Conservation (phyloP, 495 filamentous ascomycete species). For the Penicillium fimorum region DNA sequence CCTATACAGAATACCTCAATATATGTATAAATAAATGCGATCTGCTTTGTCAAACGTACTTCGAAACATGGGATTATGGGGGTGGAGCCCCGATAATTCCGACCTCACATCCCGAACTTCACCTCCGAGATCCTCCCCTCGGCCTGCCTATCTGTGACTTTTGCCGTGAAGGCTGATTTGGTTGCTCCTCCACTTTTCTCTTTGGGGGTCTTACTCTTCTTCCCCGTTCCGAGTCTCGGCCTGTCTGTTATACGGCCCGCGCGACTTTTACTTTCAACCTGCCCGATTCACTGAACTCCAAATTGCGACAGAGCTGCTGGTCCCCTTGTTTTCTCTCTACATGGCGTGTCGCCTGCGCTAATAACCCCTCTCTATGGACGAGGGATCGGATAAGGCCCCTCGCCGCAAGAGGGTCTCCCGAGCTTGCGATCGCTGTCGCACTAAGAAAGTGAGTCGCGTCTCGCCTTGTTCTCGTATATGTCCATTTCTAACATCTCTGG, state of each 20-base stretch:
- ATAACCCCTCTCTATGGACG: constrained; percentile 43
- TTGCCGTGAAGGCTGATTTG: background rate
- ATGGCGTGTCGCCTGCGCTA: constrained; percentile 29
- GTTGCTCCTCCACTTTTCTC: background rate
- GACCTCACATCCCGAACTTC: background rate
- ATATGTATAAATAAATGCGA: too few relatives aligned
- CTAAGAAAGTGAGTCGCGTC: constrained; percentile 46
- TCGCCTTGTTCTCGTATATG: background rate
- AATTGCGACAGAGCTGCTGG: background rate
- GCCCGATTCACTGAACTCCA: background rate
- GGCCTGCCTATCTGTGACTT: background rate
- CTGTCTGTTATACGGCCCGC: background rate
- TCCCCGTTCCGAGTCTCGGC: background rate
- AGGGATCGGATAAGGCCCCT: constrained; percentile 46
- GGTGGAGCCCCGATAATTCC: background rate
- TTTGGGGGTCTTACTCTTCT: background rate
- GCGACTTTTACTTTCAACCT: background rate
- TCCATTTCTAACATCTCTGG: constrained; percentile 3
- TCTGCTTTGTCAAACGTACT: too few relatives aligned
- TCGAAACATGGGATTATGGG: background rate
- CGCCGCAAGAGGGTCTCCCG: constrained; percentile 64
- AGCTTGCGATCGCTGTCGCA: constrained; percentile 70
- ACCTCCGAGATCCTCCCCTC: background rate
- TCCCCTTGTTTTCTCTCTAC: constrained; percentile 2
- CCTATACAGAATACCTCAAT: too few relatives aligned